Evolutionary conservation across 176 grass and related monocot genomes (phyloP).

Genomic region (Musa troglodytarum): DNA sequence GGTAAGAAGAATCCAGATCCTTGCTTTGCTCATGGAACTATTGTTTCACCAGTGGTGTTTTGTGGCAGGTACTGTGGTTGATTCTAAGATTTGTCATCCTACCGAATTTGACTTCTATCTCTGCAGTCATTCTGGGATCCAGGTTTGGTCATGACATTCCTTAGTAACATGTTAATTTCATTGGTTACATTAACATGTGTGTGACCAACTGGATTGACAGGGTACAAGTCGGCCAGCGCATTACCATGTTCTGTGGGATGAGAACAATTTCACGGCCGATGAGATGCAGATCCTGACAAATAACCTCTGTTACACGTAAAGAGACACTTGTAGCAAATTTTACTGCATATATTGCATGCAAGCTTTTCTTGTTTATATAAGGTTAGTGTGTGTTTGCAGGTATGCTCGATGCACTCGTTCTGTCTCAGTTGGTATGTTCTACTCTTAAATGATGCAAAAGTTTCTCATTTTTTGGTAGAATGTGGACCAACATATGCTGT

Average conservation of each 20-base stretch:
- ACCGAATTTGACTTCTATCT: conserved; percentile 99
- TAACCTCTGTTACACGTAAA: conserved; percentile 99
- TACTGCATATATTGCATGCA: background rate
- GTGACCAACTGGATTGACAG: conserved; percentile 8
- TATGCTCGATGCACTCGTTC: conserved; percentile 94
- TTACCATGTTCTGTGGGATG: conserved; percentile 64
- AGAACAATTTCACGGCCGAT: conserved; percentile 57
- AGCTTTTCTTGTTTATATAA: background rate
- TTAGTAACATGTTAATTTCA: too few species aligned
- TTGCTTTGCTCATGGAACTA: too few species aligned
- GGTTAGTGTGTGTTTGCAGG: conserved; percentile 36
- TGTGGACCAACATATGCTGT: too few species aligned
- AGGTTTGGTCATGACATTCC: conserved; percentile 28
- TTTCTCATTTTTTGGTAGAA: too few species aligned
- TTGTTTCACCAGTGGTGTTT: background rate
- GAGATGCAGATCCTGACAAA: conserved; percentile 99
- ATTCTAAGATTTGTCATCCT: conserved; percentile 98
- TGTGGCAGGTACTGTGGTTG: conserved; percentile 79
- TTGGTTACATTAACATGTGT: too few species aligned
- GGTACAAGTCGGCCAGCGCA: conserved; percentile 57
- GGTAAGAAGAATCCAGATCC: background rate
- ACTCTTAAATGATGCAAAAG: background rate
- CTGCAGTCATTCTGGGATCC: conserved; percentile 98
- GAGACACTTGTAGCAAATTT: too few species aligned
- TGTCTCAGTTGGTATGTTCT: conserved; percentile 77